Evolutionary conservation across 108 stramenopile genomes (phyloP).

Genomic region (Cyclotella cryptica): DNA sequence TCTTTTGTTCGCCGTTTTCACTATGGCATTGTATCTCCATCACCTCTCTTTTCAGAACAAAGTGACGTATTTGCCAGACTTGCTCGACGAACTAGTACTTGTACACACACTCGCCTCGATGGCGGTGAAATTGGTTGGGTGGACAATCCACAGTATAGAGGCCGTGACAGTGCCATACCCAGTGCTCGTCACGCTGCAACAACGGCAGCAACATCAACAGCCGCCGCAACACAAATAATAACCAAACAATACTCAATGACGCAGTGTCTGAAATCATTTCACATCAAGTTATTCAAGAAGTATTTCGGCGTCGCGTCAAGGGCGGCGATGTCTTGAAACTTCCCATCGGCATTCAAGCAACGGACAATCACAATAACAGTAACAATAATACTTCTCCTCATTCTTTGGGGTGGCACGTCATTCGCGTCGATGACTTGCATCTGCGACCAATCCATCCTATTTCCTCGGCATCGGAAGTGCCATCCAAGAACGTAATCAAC

Average conservation of each 20-base stretch:
- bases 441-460: slow-evolving; percentile 24
- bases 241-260: slow-evolving; percentile 29
- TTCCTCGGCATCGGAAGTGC: neutral
- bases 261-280: slow-evolving; percentile 61
- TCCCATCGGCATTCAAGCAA: neutral
- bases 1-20: too few species aligned
- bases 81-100: slow-evolving; percentile 72
- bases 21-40: too few species aligned
- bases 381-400: slow-evolving; percentile 1
- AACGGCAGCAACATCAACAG: neutral
- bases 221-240: slow-evolving; percentile 25
- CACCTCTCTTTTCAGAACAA: neutral
- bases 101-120: slow-evolving; percentile 62
- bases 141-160: slow-evolving; percentile 42
- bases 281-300: slow-evolving; percentile 54
- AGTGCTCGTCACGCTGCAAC: too few species aligned
- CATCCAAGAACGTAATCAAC: slow-evolving; percentile 44
- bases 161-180: neutral
- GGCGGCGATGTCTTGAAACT: slow-evolving; percentile 82
- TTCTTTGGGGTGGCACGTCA: slow-evolving; percentile 53
- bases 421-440: slow-evolving; percentile 76
- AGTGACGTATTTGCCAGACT: slow-evolving; percentile 66
- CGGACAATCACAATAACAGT: neutral
- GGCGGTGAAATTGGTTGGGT: slow-evolving; percentile 84
- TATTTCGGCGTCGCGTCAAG: slow-evolving; percentile 76